Conservation (phyloP, 2,329 filamentous ascomycete species). For the Dryadomyces quercus-mongolicae region DNA sequence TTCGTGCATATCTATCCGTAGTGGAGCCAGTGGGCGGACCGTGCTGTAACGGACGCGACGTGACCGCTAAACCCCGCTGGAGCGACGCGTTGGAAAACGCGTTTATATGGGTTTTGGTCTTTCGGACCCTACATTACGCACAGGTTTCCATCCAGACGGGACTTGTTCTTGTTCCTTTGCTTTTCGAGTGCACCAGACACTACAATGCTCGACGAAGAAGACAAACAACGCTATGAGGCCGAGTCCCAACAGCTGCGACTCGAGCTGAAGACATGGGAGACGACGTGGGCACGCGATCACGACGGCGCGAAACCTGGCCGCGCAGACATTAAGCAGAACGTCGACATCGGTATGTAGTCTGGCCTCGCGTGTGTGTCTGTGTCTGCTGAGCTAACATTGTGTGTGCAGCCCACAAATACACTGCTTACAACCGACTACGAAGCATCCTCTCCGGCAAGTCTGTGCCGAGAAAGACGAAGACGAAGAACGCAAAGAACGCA, state of each 20-base stretch:
- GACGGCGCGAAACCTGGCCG: slow-evolving; percentile 56
- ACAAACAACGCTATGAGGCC: slow-evolving; percentile 32
- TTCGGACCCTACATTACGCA: too few relatives aligned
- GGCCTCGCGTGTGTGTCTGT: background rate
- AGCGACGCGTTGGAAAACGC: background rate
- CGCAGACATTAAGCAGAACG: slow-evolving; percentile 65
- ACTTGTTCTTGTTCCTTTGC: background rate
- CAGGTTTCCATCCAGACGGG: too few relatives aligned
- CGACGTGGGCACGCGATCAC: slow-evolving; percentile 48
- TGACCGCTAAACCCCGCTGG: background rate
- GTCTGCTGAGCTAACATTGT: background rate
- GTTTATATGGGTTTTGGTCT: background rate
- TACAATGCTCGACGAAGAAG: slow-evolving; percentile 32
- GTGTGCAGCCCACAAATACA: slow-evolving; percentile 56
- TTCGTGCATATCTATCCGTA: background rate
- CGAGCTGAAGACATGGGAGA: slow-evolving; percentile 66
- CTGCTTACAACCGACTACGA: slow-evolving; percentile 57
- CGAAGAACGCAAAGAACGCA: background rate
- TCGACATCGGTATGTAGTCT: slow-evolving; percentile 47
- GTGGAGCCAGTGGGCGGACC: background rate
- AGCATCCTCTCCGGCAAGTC: slow-evolving; percentile 45
- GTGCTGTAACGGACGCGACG: background rate
- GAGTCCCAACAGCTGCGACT: slow-evolving; percentile 45
- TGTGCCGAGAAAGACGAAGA: slow-evolving; percentile 18
- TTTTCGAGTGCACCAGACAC: too few relatives aligned